Conservation (phyloP, 2,329 filamentous ascomycete genomes). For the Aspergillus sp. region DNA sequence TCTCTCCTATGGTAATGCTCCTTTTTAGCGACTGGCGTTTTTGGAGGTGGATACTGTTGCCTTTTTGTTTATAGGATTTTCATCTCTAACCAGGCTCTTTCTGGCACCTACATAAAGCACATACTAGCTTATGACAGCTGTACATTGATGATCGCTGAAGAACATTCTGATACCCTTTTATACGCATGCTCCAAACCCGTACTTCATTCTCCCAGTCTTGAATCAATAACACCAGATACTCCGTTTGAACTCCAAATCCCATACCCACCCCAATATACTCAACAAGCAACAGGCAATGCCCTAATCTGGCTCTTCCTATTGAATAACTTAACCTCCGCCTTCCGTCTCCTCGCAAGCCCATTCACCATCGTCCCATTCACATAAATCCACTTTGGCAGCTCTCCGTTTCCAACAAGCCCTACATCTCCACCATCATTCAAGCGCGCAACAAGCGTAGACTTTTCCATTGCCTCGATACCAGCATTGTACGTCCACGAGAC, state of each 20-base stretch:
- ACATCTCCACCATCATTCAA: conserved; percentile 52
- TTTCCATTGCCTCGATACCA: conserved; percentile 49
- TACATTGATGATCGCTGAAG: background rate
- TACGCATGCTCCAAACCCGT: background rate
- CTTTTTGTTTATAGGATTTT: background rate
- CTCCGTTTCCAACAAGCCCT: conserved; percentile 47
- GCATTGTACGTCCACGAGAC: conserved; percentile 59
- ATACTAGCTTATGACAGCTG: conserved; percentile 1
- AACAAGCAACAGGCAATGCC: conserved; percentile 18
- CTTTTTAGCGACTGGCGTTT: conserved; percentile 15
- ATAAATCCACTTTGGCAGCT: background rate
- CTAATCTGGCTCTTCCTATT: conserved; percentile 21
- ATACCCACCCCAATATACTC: background rate
- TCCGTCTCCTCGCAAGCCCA: background rate
- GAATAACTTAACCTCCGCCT: conserved; percentile 52
- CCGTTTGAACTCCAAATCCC: no score
- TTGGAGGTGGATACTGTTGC: background rate
- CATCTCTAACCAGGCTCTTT: conserved; percentile 3
- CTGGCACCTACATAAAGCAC: conserved; percentile 7
- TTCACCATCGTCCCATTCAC: background rate
- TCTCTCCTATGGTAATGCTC: background rate
- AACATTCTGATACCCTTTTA: background rate
- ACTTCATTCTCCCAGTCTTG: background rate
- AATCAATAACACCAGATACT: background rate
- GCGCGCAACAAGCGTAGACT: conserved; percentile 48